Evolutionary conservation across 164 flowering plant species (phyloP).

Genomic region (Stephania japonica): DNA sequence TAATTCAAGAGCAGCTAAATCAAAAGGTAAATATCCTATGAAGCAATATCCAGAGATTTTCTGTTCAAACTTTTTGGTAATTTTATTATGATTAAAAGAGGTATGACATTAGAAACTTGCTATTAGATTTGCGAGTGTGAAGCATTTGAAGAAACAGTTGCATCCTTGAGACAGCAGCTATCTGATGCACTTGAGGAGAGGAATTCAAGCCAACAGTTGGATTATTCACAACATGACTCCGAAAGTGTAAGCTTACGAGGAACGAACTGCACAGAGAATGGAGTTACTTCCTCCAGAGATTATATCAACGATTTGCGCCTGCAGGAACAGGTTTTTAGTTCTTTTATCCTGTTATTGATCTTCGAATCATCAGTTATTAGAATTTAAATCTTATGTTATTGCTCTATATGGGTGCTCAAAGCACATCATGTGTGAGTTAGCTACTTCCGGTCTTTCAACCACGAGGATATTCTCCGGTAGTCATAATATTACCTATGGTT

Average conservation of each 20-base stretch:
- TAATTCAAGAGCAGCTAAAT: conserved; percentile 88
- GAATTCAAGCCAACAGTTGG: conserved; percentile 24
- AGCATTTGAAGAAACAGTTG: conserved; percentile 54
- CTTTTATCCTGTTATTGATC: background rate
- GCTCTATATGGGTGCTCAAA: background rate
- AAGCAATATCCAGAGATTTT: background rate
- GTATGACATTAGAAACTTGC: conserved; percentile 9
- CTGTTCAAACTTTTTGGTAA: background rate
- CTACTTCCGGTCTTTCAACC: background rate
- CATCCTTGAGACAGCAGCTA: conserved; percentile 67
- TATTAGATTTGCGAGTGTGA: conserved; percentile 68
- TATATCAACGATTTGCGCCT: conserved; percentile 26
- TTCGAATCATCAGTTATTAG: background rate
- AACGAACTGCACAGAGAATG: conserved; percentile 21
- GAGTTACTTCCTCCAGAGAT: conserved; percentile 19
- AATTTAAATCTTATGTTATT: background rate
- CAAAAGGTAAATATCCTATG: conserved; percentile 54
- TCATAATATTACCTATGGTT: background rate
- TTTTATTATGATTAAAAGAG: background rate
- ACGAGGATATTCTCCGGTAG: background rate
- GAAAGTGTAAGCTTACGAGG: conserved; percentile 24
- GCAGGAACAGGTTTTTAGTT: conserved; percentile 44
- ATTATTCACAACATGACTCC: conserved; percentile 21
- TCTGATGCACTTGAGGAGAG: conserved; percentile 41
- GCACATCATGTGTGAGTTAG: background rate